Evolutionary conservation across 257 asterid genomes (phyloP).

Genomic region (Galeopsis tetrahit): DNA sequence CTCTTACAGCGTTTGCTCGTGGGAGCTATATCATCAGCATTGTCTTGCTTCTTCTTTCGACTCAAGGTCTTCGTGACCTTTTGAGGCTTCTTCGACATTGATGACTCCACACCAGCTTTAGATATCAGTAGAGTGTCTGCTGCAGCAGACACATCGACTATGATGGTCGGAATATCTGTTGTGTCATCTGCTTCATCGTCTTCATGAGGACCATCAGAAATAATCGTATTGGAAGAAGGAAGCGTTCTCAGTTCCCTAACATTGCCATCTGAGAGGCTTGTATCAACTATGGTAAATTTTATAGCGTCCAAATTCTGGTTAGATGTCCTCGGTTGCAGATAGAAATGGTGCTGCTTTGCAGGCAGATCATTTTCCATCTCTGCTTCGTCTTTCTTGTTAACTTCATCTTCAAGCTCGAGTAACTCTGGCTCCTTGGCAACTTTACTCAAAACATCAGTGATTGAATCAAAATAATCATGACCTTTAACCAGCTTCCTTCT

Average conservation of each 20-base stretch:
- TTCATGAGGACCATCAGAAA: conserved; percentile 14
- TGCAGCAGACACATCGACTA: conserved; percentile 29
- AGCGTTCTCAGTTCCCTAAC: conserved; percentile 58
- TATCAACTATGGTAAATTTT: conserved; percentile 64
- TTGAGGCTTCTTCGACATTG: conserved; percentile 27
- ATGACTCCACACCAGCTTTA: conserved; percentile 33
- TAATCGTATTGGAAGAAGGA: conserved; percentile 33
- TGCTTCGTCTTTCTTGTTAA: conserved; percentile 27
- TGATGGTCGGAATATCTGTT: conserved; percentile 20
- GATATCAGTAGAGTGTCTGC: conserved; percentile 6
- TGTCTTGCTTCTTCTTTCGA: conserved; percentile 43
- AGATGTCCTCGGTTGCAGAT: conserved; percentile 70
- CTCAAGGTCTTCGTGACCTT: conserved; percentile 37
- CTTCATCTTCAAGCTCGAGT: conserved; percentile 58
- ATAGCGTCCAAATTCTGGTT: conserved; percentile 38
- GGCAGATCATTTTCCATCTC: conserved; percentile 48
- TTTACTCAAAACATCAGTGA: conserved; percentile 65
- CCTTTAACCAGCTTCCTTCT: conserved; percentile 66
- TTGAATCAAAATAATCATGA: conserved; percentile 69
- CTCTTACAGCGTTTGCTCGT: conserved; percentile 44
- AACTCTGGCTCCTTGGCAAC: conserved; percentile 67
- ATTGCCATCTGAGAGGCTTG: conserved; percentile 52
- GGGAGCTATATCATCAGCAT: conserved; percentile 39
- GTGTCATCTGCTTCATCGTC: conserved; percentile 46
- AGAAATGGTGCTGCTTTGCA: conserved; percentile 43